A percentile compares a stretch with the other conserved stretches of the same genome.
phyloP scores from a whole-genome alignment of 2,329 filamentous ascomycete species.

The Leptographium galeiforme region DNA sequence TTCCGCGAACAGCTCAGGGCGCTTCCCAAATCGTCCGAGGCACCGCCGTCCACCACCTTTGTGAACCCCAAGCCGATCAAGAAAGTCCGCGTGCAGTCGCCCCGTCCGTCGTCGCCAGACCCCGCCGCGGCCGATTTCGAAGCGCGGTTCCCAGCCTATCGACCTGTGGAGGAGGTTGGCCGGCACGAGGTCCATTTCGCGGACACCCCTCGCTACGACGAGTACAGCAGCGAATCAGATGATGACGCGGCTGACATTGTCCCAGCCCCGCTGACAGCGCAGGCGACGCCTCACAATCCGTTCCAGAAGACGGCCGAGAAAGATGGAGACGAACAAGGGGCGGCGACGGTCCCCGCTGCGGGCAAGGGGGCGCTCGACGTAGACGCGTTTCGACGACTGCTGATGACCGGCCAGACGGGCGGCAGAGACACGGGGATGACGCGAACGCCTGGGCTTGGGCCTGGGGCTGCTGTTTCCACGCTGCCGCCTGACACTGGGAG shows the following conservation, averaged over 20 bases:
- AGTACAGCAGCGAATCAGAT: conserved; percentile 16
- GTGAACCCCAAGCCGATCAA: conserved; percentile 43
- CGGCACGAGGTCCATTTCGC: not conserved
- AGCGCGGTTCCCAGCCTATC: conserved; percentile 17
- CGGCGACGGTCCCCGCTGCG: conserved; percentile 13
- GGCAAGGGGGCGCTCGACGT: conserved; percentile 51
- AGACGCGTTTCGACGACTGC: conserved; percentile 60
- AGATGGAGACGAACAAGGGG: conserved; percentile 14
- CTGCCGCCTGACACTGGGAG: conserved; percentile 29
- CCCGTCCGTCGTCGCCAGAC: conserved; percentile 46
- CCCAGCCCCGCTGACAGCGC: not conserved
- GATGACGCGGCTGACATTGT: conserved; percentile 13
- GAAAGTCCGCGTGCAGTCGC: conserved; percentile 54
- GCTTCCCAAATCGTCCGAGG: conserved; percentile 18
- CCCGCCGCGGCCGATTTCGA: conserved; percentile 24
- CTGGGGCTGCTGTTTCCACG: conserved; percentile 3
- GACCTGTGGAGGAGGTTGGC: conserved; percentile 4
- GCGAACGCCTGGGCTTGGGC: conserved; percentile 13
- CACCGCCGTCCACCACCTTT: conserved; percentile 21
- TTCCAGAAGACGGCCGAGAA: conserved; percentile 36
- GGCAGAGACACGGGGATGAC: conserved; percentile 14
- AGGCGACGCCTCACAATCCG: conserved; percentile 24
- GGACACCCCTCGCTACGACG: conserved; percentile 10
- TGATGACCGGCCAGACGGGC: conserved; percentile 57
- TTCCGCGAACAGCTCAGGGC: conserved; percentile 19